phyloP scores from a whole-genome alignment of 345 rosid species.

The Gossypium stocksii region DNA sequence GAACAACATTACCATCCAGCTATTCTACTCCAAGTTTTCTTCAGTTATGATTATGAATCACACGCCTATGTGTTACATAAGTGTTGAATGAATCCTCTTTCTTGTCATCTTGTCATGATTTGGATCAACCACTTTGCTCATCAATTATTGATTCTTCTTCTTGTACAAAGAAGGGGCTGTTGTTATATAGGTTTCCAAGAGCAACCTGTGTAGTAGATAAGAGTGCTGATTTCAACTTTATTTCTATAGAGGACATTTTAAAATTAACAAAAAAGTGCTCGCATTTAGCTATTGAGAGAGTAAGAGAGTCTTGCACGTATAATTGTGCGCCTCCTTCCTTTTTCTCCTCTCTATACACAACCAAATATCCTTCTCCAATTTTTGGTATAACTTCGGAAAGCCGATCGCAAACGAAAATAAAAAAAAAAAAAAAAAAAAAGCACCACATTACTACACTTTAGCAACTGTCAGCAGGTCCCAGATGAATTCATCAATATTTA shows the following conservation, averaged over 20 bases:
- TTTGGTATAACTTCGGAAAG: background rate
- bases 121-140: no score
- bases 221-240: no score
- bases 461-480: background rate
- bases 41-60: background rate
- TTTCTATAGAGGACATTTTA: no score
- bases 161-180: no score
- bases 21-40: background rate
- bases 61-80: background rate
- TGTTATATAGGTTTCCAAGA: no score
- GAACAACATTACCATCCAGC: background rate
- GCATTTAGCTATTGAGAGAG: no score
- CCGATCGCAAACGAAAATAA: background rate
- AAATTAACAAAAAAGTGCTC: no score
- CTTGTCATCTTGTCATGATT: no score
- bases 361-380: background rate
- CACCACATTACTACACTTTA: background rate
- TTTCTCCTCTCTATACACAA: background rate
- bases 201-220: no score
- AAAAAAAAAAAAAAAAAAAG: background rate
- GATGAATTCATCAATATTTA: background rate
- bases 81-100: no score
- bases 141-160: no score
- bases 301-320: background rate
- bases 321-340: background rate